Evolutionary conservation across 176 grass and related monocot genomes (phyloP), one percentile per base, ranked within the genome.

Genomic region (Carex parvula): DNA sequence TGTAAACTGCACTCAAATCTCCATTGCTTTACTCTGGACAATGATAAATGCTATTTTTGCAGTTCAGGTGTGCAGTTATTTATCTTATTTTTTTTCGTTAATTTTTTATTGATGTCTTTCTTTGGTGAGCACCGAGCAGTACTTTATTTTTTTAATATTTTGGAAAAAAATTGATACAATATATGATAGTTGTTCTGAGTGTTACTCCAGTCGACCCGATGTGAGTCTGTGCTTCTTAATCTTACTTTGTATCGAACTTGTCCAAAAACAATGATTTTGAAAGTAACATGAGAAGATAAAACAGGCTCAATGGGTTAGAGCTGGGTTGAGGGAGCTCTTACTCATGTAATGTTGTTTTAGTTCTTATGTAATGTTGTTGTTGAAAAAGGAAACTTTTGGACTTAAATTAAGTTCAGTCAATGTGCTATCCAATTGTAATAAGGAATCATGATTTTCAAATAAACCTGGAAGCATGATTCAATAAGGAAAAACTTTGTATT

Each of bases 1-100:
- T 91, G 88, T 72, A 79, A 90, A 67, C 77, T 90, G 29, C 92
- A 93, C 83, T 91, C 92, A 9, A 84, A 89, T 66, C 85, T 89
- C 84, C 81, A 89, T 83, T 85, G 85, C 59, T 94, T 93, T 85
- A 46, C 59, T 81, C 67, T 75, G 8, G 91, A 90, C 42, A 85
- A 90, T 64, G 89, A 79, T 61, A 92, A 73, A 78, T 93, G 86
- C 81, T 90, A 68, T 79, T 88, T 86, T 44, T 94, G 88, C 71
- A 81, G 88, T 87, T 90, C 92, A 77, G 95, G 92, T 95, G 74
- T 66, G 57, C 85, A 48, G 64, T 81, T 73, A 32, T 77, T 76
- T 21, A 29, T 7, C 48, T 55, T 17, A 48, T 55, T 15, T 55
- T 76, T 54, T 76, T 76, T 76, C 44, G 14, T 32, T 76, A 55